Percentiles rank a stretch among this genome's conserved stretches.
These are phyloP conservation scores for Podaxis sp. DNA, from an alignment of 768 basidiomycete species.

Conservation along the genomic window DNA sequence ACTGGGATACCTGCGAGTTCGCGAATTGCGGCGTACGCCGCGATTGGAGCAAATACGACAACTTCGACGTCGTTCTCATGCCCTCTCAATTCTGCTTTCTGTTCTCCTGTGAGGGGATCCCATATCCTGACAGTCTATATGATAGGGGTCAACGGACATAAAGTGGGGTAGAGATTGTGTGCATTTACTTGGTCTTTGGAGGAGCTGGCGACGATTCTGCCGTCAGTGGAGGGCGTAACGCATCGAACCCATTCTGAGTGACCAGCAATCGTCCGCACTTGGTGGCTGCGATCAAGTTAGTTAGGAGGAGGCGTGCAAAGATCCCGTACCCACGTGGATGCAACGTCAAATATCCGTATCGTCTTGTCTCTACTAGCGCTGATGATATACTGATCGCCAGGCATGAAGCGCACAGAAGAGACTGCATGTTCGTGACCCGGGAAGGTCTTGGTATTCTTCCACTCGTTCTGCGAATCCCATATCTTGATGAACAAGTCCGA, in stretches of 20 bases:
- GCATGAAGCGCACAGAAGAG: constrained; percentile 82
- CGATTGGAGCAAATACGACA: constrained; percentile 75
- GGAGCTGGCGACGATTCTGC: constrained; percentile 72
- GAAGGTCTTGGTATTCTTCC: constrained; percentile 85
- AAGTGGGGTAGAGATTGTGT: not conserved
- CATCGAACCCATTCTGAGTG: constrained; percentile 87
- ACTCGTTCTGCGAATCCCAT: constrained; percentile 89
- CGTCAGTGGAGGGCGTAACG: constrained; percentile 67
- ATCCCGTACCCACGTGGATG: constrained; percentile 64
- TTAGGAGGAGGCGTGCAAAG: constrained; percentile 3
- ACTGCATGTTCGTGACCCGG: constrained; percentile 92
- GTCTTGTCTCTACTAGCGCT: constrained; percentile 88
- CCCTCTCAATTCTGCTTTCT: constrained; percentile 80
- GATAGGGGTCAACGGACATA: constrained; percentile 22
- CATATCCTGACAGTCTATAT: constrained; percentile 73
- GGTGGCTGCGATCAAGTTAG: constrained; percentile 49
- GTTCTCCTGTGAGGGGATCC: constrained; percentile 72
- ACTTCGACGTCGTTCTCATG: constrained; percentile 88
- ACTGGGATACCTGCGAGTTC: constrained; percentile 76
- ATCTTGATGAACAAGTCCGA: constrained; percentile 90
- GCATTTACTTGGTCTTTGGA: constrained; percentile 82
- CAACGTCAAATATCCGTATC: constrained; percentile 84
- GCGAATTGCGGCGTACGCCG: constrained; percentile 74
- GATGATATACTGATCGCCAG: constrained; percentile 79
- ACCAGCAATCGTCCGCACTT: constrained; percentile 71